Base-by-base conservation (phyloP, 495 filamentous ascomycete species). In the Neurospora tetrasperma region DNA sequence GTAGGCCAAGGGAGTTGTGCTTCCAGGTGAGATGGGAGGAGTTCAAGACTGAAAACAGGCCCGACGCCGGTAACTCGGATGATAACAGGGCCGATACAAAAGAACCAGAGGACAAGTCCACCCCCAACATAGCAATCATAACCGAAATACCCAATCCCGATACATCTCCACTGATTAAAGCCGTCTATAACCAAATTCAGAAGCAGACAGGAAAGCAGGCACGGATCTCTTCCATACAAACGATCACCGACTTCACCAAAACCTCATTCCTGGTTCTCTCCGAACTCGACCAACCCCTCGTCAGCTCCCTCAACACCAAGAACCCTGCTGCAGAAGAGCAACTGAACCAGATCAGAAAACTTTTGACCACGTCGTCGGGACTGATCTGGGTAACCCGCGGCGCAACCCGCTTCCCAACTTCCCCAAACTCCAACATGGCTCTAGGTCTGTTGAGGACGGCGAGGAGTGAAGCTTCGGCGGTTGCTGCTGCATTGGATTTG, bases 11-110 rank as follows among this genome's bases (percentile, higher is more conserved):
- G 42, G 77, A 83, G 72, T 23, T 83, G 42, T 82, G 80, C 46
- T 87, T 83, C 72, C 83, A 83, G 71, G 66, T 84, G 20, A 75
- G 82, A 16, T 87, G 84, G 82, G 82, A 87, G 75, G 83, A 68
- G 4, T 31, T 73, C 9, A 69, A 68, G 39, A 0, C 54, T 35
- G 54, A 40, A 35, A 59, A 43, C 69, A 71, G 44, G 42, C 12
- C 44, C 27, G 44, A 66, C 6, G 44, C 23, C 31, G 31, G 9
- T 39, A 39, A 38, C 35, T 38, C 3, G 35, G 35, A 6, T 38
- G 35, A 35, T 12, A 42, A 59, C 27, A 38, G 41, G 70, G 27
- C 62, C 0, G 73, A 79, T 40, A 66, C n/a, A 69, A 70, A 76
- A 31, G 69, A 69, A 9, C 10, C 38, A 0, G 16, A 48, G 68